These are phyloP conservation scores for Omphalotus guepiniiformis DNA, from an alignment of 768 basidiomycete species.

Conservation along the genomic window DNA sequence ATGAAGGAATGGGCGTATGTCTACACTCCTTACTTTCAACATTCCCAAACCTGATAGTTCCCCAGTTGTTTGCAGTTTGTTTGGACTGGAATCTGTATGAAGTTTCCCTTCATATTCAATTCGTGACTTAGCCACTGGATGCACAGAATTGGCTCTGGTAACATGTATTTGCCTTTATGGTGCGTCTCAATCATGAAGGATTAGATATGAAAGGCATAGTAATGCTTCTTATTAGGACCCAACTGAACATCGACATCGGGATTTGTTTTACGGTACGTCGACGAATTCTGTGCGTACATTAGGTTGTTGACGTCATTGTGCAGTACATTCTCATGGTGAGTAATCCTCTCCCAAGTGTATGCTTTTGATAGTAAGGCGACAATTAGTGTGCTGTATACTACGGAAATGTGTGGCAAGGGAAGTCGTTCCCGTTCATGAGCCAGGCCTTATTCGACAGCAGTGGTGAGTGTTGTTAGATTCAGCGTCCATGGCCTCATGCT, in stretches of 20 bases:
- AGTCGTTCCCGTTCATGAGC: slow-evolving; percentile 16
- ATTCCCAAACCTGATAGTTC: slow-evolving; percentile 8
- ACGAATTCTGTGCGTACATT: too few relatives aligned
- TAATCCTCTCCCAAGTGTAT: too few relatives aligned
- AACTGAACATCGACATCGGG: slow-evolving; percentile 19
- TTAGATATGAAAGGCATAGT: too few relatives aligned
- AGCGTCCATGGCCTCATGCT: background rate
- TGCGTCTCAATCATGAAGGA: too few relatives aligned
- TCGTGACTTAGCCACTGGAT: too few relatives aligned
- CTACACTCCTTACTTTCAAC: background rate
- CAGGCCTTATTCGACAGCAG: slow-evolving; percentile 9
- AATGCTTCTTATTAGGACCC: slow-evolving; percentile 9
- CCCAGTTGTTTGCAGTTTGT: slow-evolving; percentile 21
- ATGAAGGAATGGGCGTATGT: slow-evolving; percentile 27
- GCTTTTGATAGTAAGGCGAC: too few relatives aligned
- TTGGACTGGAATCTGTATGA: slow-evolving; percentile 27
- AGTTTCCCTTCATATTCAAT: too few relatives aligned
- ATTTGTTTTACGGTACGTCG: slow-evolving; percentile 13
- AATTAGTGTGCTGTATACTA: slow-evolving; percentile 18
- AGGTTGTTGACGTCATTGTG: too few relatives aligned
- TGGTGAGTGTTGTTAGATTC: background rate
- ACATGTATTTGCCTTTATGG: too few relatives aligned
- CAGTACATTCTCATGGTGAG: slow-evolving; percentile 19
- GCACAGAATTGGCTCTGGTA: too few relatives aligned
- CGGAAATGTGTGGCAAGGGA: slow-evolving; percentile 18